Percentiles rank a stretch among this genome's conserved stretches.
Conservation (phyloP, 1,284 basidiomycete genomes). For the Cryptococcus jaspeensis region DNA sequence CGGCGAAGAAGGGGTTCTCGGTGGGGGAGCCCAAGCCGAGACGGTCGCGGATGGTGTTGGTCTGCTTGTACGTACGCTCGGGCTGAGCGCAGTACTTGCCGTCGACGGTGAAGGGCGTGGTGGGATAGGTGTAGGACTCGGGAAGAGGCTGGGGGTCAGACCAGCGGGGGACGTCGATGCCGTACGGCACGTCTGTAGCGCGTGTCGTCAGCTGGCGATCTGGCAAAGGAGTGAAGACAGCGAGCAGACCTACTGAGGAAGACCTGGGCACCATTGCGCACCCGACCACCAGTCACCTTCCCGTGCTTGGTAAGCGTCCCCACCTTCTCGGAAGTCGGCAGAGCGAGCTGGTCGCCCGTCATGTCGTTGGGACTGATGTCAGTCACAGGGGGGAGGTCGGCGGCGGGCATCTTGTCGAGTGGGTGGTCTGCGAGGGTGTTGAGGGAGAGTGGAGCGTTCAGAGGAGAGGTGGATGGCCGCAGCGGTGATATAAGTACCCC, state of each 20-base stretch:
- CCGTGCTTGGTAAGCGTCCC: conserved; percentile 27
- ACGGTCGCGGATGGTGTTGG: conserved; percentile 37
- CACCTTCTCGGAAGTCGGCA: conserved; percentile 21
- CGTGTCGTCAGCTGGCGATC: not conserved
- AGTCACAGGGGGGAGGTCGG: conserved; percentile 12
- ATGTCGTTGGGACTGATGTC: conserved; percentile 24
- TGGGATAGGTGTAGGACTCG: conserved; percentile 58
- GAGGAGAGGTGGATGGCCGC: too few relatives aligned
- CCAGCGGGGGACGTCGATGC: conserved; percentile 63
- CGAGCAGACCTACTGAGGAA: conserved; percentile 33
- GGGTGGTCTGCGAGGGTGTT: not conserved
- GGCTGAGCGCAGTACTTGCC: conserved; percentile 51
- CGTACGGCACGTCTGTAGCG: conserved; percentile 76
- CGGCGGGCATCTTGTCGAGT: conserved; percentile 8
- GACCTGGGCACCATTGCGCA: conserved; percentile 34
- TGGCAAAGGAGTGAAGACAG: not conserved
- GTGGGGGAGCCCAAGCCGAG: conserved; percentile 63
- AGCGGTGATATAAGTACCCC: too few relatives aligned
- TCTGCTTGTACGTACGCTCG: conserved; percentile 20
- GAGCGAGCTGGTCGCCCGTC: conserved; percentile 40
- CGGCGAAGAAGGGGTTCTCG: conserved; percentile 73
- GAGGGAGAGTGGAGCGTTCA: not conserved
- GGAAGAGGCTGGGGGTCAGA: conserved; percentile 63
- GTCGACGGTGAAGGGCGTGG: conserved; percentile 63
- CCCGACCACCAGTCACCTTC: conserved; percentile 27